A percentile compares a stretch with the other conserved stretches of the same genome.
Evolutionary conservation across 441 rosid species (phyloP).

Genomic region (Erodium trifolium): DNA sequence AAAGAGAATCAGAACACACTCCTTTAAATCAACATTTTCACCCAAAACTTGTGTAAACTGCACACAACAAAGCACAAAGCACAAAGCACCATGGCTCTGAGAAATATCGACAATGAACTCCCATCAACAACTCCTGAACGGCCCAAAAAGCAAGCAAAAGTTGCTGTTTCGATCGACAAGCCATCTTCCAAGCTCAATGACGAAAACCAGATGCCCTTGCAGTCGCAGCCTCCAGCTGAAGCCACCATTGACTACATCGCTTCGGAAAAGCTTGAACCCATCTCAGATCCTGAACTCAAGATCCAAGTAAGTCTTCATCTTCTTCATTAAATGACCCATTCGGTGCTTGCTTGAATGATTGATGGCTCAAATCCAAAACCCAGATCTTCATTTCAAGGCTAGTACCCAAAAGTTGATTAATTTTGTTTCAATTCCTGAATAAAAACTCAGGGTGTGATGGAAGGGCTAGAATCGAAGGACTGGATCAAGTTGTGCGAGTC

Average conservation of each 20-base stretch:
- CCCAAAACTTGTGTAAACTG: neutral
- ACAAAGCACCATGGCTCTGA: constrained; percentile 47
- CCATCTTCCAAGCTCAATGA: constrained; percentile 31
- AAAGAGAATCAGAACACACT: neutral
- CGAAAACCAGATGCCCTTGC: constrained; percentile 56
- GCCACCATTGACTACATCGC: constrained; percentile 40
- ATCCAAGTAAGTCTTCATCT: constrained; percentile 35
- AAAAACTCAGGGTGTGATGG: constrained; percentile 38
- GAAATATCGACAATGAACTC: constrained; percentile 74
- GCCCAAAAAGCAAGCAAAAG: constrained; percentile 57
- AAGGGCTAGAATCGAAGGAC: constrained; percentile 66
- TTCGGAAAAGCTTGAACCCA: constrained; percentile 53
- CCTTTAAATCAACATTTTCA: neutral
- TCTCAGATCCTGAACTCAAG: constrained; percentile 50
- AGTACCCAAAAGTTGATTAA: neutral
- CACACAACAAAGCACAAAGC: neutral
- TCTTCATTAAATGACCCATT: too few relatives aligned
- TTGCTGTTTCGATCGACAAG: constrained; percentile 28
- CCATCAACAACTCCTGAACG: constrained; percentile 45
- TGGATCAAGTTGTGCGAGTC: constrained; percentile 69
- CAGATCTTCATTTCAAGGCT: too few relatives aligned
- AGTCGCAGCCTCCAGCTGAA: constrained; percentile 27
- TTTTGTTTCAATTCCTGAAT: neutral
- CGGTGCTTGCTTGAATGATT: too few relatives aligned
- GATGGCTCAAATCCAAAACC: too few relatives aligned